These are phyloP conservation scores for Ilyonectria destructans DNA, from an alignment of 2,329 filamentous ascomycete species.

Conservation along the genomic window DNA sequence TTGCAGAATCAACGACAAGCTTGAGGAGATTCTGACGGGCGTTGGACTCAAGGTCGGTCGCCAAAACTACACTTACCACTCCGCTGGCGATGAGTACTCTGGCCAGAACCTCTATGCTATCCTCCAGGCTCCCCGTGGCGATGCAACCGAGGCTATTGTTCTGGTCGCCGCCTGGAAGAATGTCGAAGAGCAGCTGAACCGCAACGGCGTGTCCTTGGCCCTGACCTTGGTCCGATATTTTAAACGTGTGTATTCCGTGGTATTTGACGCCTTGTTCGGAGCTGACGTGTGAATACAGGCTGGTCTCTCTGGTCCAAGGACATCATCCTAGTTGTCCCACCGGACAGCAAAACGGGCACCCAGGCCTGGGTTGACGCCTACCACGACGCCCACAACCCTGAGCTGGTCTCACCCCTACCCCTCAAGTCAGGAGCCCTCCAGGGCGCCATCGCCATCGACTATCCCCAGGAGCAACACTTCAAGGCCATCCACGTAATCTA, in stretches of 20 bases:
- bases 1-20: slow-evolving; percentile 75
- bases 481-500: slow-evolving; percentile 93
- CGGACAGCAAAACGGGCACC: slow-evolving; percentile 90
- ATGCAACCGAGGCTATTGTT: slow-evolving; percentile 97
- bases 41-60: slow-evolving; percentile 89
- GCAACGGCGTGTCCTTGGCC: slow-evolving; percentile 88
- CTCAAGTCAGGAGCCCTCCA: slow-evolving; percentile 95
- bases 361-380: slow-evolving; percentile 99
- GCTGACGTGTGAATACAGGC: slow-evolving; percentile 62
- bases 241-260: slow-evolving; percentile 72
- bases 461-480: slow-evolving; percentile 87
- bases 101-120: slow-evolving; percentile 96
- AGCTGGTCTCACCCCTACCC: slow-evolving; percentile 81
- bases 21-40: slow-evolving; percentile 83
- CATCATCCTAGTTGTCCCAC: slow-evolving; percentile 91
- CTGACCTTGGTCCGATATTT: slow-evolving; percentile 94
- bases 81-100: slow-evolving; percentile 80
- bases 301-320: slow-evolving; percentile 99
- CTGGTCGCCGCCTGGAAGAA: slow-evolving; percentile 92
- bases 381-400: slow-evolving; percentile 86
- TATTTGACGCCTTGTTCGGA: neutral
- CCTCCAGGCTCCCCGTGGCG: slow-evolving; percentile 91
- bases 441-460: slow-evolving; percentile 94
- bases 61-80: slow-evolving; percentile 89
- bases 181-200: slow-evolving; percentile 83